Evolutionary conservation across 352 stramenopile species (phyloP).

Genomic region (Pythium vanterpoolii): DNA sequence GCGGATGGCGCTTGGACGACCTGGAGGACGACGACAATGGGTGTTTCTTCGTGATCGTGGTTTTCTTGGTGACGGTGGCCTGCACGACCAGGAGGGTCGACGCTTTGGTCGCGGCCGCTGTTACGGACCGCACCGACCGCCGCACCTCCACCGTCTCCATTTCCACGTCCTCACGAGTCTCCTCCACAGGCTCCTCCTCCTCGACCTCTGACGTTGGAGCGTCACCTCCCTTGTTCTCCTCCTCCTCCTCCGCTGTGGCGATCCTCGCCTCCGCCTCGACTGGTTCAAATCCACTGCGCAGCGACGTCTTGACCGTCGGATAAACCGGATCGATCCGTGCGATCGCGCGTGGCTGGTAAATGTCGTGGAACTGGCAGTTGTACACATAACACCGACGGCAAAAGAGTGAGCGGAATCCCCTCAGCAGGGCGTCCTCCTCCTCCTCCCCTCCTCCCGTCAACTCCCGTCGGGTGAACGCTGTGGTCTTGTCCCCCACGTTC

Average conservation of each 20-base stretch:
- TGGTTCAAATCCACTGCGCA: conserved; percentile 15
- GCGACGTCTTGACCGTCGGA: conserved; percentile 43
- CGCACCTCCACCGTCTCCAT: conserved; percentile 7
- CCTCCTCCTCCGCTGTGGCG: conserved; percentile 9
- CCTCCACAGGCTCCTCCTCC: background rate
- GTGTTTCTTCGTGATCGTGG: background rate
- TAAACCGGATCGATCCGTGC: conserved; percentile 54
- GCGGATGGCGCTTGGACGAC: conserved; percentile 19
- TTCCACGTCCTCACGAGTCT: background rate
- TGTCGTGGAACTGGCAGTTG: conserved; percentile 71
- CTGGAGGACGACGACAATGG: background rate
- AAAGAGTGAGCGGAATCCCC: conserved; percentile 55
- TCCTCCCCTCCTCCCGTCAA: background rate
- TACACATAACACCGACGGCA: conserved; percentile 75
- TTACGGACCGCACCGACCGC: conserved; percentile 17
- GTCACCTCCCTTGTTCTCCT: background rate
- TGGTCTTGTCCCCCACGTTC: background rate
- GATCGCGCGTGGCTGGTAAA: conserved; percentile 40
- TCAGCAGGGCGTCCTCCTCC: conserved; percentile 20
- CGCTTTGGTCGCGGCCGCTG: conserved; percentile 15
- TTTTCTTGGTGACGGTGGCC: background rate
- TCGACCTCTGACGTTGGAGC: background rate
- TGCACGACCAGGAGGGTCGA: conserved; percentile 13
- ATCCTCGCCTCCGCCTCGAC: background rate
- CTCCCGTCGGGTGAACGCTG: background rate